Evolutionary conservation across 1,139 yeast species (phyloP).

Genomic region (Geotrichum candidum): DNA sequence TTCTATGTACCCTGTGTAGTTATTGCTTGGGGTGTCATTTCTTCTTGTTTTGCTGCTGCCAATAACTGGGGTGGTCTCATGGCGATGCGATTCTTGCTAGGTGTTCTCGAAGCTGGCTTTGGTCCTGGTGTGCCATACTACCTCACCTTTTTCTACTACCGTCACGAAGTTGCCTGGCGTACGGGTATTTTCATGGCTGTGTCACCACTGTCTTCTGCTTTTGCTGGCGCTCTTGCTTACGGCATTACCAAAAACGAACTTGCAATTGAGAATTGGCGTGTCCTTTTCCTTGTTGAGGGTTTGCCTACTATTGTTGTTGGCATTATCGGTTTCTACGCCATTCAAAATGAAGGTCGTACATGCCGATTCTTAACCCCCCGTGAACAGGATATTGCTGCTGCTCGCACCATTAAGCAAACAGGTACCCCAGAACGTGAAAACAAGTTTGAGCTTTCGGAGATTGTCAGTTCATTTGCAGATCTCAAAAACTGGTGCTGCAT

Average conservation of each 20-base stretch:
- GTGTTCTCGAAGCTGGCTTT: conserved; percentile 54
- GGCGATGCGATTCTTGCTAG: conserved; percentile 51
- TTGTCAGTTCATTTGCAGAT: conserved; percentile 14
- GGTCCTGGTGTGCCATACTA: conserved; percentile 41
- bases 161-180: conserved; percentile 23
- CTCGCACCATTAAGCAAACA: conserved; percentile 13
- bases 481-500: conserved; percentile 22
- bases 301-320: conserved; percentile 17
- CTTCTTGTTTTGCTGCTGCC: conserved; percentile 29
- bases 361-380: conserved; percentile 11
- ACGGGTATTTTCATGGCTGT: conserved; percentile 13
- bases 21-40: conserved; percentile 16
- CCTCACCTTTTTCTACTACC: conserved; percentile 27
- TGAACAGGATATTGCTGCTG: conserved; percentile 16
- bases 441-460: conserved; percentile 2
- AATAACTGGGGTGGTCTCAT: conserved; percentile 47
- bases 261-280: conserved; percentile 16
- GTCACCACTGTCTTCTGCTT: conserved; percentile 17
- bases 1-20: conserved; percentile 17
- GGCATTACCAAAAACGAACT: conserved; percentile 12
- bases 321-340: conserved; percentile 13
- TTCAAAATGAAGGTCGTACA: conserved; percentile 9
- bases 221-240: conserved; percentile 18
- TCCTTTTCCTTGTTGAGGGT: conserved; percentile 17
- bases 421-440: conserved; percentile 11